Percentiles rank a stretch among this genome's conserved stretches.
These are phyloP conservation scores for Vitis hybrid DNA, from an alignment of 177 flowering plant species.

Conservation along the genomic window DNA sequence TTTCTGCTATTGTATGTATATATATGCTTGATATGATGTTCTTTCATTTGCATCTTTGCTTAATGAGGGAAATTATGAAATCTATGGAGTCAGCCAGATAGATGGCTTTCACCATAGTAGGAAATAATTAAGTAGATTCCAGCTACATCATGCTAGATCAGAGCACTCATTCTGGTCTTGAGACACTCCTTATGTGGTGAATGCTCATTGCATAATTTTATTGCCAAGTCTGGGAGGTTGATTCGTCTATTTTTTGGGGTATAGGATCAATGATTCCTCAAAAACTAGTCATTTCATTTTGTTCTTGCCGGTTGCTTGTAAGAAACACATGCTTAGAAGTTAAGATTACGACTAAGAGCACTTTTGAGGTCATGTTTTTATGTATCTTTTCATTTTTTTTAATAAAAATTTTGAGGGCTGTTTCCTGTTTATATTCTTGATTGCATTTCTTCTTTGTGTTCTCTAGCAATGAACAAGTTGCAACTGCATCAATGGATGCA, in stretches of 20 bases:
- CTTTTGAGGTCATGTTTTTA: too few relatives aligned
- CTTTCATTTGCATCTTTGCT: background rate
- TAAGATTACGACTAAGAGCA: too few relatives aligned
- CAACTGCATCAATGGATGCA: constrained; percentile 73
- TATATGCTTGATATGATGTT: background rate
- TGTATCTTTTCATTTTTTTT: background rate
- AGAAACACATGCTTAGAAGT: too few relatives aligned
- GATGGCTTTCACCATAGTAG: background rate
- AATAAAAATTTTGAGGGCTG: background rate
- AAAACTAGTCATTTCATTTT: too few relatives aligned
- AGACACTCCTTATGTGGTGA: background rate
- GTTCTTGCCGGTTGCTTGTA: too few relatives aligned
- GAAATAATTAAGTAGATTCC: background rate
- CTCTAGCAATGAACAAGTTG: constrained; percentile 67
- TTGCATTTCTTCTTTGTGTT: constrained; percentile 8
- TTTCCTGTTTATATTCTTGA: background rate
- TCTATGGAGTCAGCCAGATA: background rate
- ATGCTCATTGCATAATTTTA: background rate
- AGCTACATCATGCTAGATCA: background rate
- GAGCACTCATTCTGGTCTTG: background rate
- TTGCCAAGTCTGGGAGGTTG: background rate
- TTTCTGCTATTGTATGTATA: background rate
- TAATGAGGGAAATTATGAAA: background rate
- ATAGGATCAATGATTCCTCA: too few relatives aligned
- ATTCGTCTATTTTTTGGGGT: background rate